Evolutionary conservation across 169 alveolate genomes (phyloP), one percentile per base, ranked within the genome.

Genomic region (Cyclospora cayetanensis): DNA sequence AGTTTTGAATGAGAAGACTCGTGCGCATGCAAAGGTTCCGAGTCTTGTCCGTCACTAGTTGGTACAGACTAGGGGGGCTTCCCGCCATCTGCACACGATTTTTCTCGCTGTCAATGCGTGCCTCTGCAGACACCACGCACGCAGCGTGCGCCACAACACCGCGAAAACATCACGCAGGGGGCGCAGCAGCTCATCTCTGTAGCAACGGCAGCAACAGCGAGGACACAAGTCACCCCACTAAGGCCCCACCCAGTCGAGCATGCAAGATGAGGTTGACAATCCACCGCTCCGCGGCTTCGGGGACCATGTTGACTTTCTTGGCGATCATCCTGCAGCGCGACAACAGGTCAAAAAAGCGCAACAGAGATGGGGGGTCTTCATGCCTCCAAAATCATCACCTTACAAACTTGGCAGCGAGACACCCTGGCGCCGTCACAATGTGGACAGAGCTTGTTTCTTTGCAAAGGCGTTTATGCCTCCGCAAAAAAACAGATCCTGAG

Each of bases 231-330:
- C n/a, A n/a, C n/a, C n/a, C n/a, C n/a, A n/a, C n/a, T n/a, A n/a
- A n/a, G n/a, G n/a, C n/a, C 90, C 52, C 1, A 93, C 88, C 91
- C 31, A 91, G 94, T 25, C 91, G 91, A 15, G 98, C 97, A 93
- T 97, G 96, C 34, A 98, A 94, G 46, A 97, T 97, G 41, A 97
- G 95, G 92, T 96, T 97, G 77, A 97, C 99, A 63, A 97, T 96
- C 99, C 99, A 97, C 25, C 97, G 94, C 87, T 97, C 99, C 7
- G 99, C 98, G 27, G 96, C 98, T 79, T 95, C 96, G 25, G 97
- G 93, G 50, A 96, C 91, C 97, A 97, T 95, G 94, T 95, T 95
- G 68, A 97, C 96, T 94, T 97, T 96, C 87, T 95, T 94, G 15
- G 99, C 97, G 43, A 97, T 96, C 95, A 97, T 94, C 83, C 96